Percentiles rank a stretch among this genome's conserved stretches.
phyloP scores from a whole-genome alignment of 306 rosid species.

The Coriaria nepalensis region DNA sequence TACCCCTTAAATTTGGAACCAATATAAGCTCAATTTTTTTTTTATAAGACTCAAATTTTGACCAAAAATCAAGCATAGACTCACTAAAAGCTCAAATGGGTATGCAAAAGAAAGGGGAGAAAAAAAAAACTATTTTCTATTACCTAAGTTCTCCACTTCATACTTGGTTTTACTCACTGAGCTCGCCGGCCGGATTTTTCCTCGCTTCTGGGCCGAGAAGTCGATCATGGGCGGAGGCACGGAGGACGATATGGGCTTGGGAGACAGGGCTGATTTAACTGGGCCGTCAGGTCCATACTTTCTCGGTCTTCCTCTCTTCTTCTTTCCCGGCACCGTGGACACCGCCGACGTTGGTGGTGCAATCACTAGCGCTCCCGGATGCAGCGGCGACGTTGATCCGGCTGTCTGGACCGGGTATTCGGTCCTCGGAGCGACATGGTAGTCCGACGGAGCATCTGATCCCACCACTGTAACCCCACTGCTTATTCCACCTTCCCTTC shows the following conservation, averaged over 20 bases:
- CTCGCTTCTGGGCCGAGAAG: conserved; percentile 77
- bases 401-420: conserved; percentile 32
- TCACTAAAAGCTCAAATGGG: not conserved
- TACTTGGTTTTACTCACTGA: conserved; percentile 66
- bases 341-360: conserved; percentile 13
- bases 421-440: conserved; percentile 63
- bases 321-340: conserved; percentile 37
- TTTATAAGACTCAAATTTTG: too few relatives aligned
- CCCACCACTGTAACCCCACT: conserved; percentile 79
- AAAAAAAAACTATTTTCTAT: not conserved
- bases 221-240: conserved; percentile 78
- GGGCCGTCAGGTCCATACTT: conserved; percentile 87
- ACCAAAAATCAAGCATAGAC: too few relatives aligned
- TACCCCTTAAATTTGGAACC: too few relatives aligned
- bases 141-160: conserved; percentile 76
- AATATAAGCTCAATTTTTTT: too few relatives aligned
- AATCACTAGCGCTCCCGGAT: conserved; percentile 9
- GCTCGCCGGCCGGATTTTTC: conserved; percentile 57
- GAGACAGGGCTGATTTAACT: conserved; percentile 56
- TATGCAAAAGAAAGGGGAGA: not conserved
- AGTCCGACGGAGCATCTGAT: conserved; percentile 88
- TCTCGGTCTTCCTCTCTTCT: conserved; percentile 97
- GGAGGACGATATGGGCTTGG: conserved; percentile 79
- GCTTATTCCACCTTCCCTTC: conserved; percentile 41
- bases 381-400: conserved; percentile 29